Evolutionary conservation across 2,329 filamentous ascomycete genomes (phyloP).

Genomic region (Escovopsis sp.): DNA sequence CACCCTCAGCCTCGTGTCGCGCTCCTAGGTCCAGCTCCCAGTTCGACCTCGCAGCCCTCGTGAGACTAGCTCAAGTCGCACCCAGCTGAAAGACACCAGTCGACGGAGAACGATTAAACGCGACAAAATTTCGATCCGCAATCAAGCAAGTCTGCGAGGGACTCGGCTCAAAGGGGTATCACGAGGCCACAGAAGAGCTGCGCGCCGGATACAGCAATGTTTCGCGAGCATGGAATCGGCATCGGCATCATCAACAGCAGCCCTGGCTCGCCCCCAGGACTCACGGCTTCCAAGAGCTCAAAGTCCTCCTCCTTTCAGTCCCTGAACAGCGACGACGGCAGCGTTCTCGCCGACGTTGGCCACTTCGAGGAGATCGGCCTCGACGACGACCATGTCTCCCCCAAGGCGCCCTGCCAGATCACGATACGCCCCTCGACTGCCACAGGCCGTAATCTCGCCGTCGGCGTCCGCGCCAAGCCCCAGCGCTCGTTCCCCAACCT

Average conservation of each 20-base stretch:
- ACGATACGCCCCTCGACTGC: constrained; percentile 24
- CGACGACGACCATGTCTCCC: constrained; percentile 44
- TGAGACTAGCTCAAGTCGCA: too few species aligned
- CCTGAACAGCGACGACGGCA: constrained; percentile 59
- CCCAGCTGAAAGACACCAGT: too few species aligned
- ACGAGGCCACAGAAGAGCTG: too few species aligned
- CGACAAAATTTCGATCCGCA: too few species aligned
- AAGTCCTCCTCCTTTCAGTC: constrained; percentile 84
- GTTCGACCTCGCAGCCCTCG: too few species aligned
- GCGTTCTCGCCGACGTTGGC: constrained; percentile 54
- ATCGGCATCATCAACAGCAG: constrained; percentile 11
- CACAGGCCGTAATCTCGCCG: constrained; percentile 16
- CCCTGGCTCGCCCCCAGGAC: constrained; percentile 35
- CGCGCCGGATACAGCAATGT: constrained; percentile 21
- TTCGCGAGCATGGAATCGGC: constrained; percentile 17
- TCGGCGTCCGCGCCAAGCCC: constrained; percentile 16
- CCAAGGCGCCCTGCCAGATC: constrained; percentile 32
- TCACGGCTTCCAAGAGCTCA: constrained; percentile 74
- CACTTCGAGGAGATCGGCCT: constrained; percentile 93
- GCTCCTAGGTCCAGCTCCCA: too few species aligned
- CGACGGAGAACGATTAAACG: too few species aligned
- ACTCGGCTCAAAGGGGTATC: too few species aligned
- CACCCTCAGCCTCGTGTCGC: too few species aligned
- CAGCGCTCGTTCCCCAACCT: constrained; percentile 32
- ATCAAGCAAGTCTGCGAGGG: background rate